Base-by-base conservation (phyloP, 2,329 filamentous ascomycete genomes). In the Raffaelea arxii region DNA sequence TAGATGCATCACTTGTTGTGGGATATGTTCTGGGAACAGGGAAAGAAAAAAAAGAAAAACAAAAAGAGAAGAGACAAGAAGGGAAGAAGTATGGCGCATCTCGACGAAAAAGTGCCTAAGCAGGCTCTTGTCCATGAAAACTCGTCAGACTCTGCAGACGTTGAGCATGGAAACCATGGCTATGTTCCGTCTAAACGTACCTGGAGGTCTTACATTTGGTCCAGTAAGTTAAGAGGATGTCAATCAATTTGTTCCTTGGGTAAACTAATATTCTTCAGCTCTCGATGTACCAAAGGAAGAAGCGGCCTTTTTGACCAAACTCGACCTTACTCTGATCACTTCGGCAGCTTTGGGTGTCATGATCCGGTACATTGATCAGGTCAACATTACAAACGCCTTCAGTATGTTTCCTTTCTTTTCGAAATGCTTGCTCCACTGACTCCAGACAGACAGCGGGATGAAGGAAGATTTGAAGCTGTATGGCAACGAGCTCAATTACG, bases 111-210 rank as follows among this genome's bases (percentile, higher is more conserved):
- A n/a, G n/a, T n/a, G n/a, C n/a, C n/a, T n/a, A n/a, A n/a, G n/a
- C n/a, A n/a, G n/a, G n/a, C n/a, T n/a, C n/a, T n/a, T n/a, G n/a
- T n/a, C n/a, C n/a, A n/a, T n/a, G n/a, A n/a, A n/a, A n/a, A n/a
- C n/a, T n/a, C n/a, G n/a, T n/a, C n/a, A n/a, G n/a, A n/a, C n/a
- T n/a, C n/a, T n/a, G n/a, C n/a, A n/a, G n/a, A n/a, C n/a, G n/a
- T n/a, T n/a, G n/a, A n/a, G n/a, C n/a, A n/a, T n/a, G n/a, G n/a
- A n/a, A n/a, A n/a, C n/a, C n/a, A n/a, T n/a, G n/a, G n/a, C 27
- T 32, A 32, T 32, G 27, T 32, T 16, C 10, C 9, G 27, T 77
- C 18, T 60, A 76, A 61, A 72, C 78, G 54, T 19, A 58, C 55
- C 0, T 58, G 56, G 56, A 52, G 46, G 41, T 55, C 55, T 1